Evolutionary conservation across 2,329 filamentous ascomycete genomes (phyloP).

Genomic region (Aspergillus pseudotamarii): DNA sequence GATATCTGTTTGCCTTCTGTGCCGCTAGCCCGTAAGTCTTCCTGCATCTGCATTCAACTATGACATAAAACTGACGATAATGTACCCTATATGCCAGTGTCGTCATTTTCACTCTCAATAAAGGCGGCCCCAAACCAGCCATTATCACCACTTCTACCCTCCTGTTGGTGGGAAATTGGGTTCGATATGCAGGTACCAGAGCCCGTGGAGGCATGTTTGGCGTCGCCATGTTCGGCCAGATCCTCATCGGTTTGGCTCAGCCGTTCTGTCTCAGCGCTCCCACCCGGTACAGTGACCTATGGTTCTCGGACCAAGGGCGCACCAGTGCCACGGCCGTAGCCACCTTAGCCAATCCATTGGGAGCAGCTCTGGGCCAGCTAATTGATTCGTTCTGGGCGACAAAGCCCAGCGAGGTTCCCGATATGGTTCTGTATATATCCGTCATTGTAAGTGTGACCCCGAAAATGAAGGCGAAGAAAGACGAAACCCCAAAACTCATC

Average conservation of each 20-base stretch:
- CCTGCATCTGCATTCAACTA: not conserved
- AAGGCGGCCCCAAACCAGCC: constrained; percentile 72
- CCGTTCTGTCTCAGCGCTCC: constrained; percentile 90
- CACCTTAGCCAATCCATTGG: constrained; percentile 85
- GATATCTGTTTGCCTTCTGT: constrained; percentile 83
- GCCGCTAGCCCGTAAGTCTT: constrained; percentile 64
- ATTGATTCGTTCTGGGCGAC: constrained; percentile 78
- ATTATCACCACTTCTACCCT: constrained; percentile 74
- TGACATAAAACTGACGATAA: not conserved
- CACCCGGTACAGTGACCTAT: constrained; percentile 87
- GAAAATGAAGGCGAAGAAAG: not conserved
- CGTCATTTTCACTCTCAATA: constrained; percentile 76
- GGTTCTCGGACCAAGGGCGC: constrained; percentile 85
- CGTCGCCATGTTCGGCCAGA: constrained; percentile 85
- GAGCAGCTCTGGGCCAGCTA: constrained; percentile 84
- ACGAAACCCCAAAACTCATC: not conserved
- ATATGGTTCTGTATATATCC: constrained; percentile 81
- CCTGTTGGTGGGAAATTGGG: constrained; percentile 84
- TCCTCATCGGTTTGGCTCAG: constrained; percentile 85
- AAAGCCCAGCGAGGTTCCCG: constrained; percentile 66
- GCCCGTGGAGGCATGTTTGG: constrained; percentile 67
- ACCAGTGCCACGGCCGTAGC: constrained; percentile 85
- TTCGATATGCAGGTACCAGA: constrained; percentile 74
- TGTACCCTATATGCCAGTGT: constrained; percentile 37
- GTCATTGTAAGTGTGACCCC: constrained; percentile 66